A percentile compares a stretch with the other conserved stretches of the same genome.
These are phyloP conservation scores for Coccomyxa sp. DNA, from an alignment of 139 green algal genomes.

Conservation along the genomic window DNA sequence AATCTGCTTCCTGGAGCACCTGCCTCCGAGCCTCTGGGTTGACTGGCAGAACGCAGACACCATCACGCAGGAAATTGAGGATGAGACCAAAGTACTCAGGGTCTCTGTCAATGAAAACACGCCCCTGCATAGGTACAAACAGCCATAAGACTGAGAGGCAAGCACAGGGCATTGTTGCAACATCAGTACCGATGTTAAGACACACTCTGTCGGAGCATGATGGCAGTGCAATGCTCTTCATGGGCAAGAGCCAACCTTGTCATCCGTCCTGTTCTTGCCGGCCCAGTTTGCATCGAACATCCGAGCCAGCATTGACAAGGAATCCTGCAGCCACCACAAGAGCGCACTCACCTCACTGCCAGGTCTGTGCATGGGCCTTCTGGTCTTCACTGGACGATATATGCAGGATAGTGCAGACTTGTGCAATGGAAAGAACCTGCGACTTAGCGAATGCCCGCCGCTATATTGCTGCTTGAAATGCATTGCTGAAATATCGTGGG, in stretches of 20 bases:
- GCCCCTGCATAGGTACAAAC: conserved; percentile 3
- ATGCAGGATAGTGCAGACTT: not conserved
- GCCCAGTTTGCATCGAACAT: conserved; percentile 14
- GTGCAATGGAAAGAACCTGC: not conserved
- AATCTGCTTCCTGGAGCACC: conserved; percentile 41
- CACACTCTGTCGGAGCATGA: not conserved
- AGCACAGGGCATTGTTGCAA: not conserved
- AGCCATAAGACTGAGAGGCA: not conserved
- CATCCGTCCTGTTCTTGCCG: conserved; percentile 2
- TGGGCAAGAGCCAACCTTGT: conserved; percentile 3
- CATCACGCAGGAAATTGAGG: conserved; percentile 49
- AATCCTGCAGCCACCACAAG: conserved; percentile 9
- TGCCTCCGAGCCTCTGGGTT: conserved; percentile 20
- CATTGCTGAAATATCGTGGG: too few relatives aligned
- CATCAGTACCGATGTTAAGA: not conserved
- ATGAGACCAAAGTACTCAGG: conserved; percentile 30
- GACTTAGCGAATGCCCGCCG: not conserved
- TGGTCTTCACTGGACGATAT: not conserved
- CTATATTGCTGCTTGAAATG: too few relatives aligned
- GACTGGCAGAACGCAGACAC: conserved; percentile 20
- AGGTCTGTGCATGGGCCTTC: too few relatives aligned
- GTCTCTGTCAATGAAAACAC: conserved; percentile 32
- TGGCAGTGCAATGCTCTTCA: not conserved
- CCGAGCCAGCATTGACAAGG: conserved; percentile 22
- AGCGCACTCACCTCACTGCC: not conserved